Percentiles rank a stretch among this genome's conserved stretches.
phyloP scores from a whole-genome alignment of 768 basidiomycete genomes.

The Lactifluus echinatus region DNA sequence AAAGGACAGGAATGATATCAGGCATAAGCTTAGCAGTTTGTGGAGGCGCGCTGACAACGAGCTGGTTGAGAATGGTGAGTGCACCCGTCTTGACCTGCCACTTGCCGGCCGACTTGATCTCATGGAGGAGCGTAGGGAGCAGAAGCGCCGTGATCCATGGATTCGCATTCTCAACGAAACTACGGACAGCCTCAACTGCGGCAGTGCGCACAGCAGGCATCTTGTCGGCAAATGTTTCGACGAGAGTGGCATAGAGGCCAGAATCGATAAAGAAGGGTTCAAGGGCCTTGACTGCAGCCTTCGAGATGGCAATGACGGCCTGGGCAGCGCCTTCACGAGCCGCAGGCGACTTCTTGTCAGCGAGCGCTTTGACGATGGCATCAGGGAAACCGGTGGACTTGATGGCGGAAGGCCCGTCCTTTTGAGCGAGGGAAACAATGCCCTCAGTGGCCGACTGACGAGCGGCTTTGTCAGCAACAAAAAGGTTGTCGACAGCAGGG shows the following conservation, averaged over 20 bases:
- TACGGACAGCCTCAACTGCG: conserved; percentile 74
- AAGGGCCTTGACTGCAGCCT: conserved; percentile 58
- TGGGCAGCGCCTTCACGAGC: conserved; percentile 83
- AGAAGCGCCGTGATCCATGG: conserved; percentile 80
- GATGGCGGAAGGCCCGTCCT: conserved; percentile 75
- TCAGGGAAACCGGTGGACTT: conserved; percentile 59
- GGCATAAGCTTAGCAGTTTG: conserved; percentile 89
- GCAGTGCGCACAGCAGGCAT: conserved; percentile 79
- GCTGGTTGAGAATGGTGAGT: conserved; percentile 74
- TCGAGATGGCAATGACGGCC: conserved; percentile 56
- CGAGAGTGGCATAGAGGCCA: conserved; percentile 76
- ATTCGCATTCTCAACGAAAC: conserved; percentile 70
- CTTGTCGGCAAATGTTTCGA: conserved; percentile 94
- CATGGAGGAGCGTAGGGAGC: conserved; percentile 81
- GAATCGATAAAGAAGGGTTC: conserved; percentile 85
- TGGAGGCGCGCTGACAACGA: conserved; percentile 70
- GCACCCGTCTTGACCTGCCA: conserved; percentile 95
- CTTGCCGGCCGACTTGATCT: conserved; percentile 93
- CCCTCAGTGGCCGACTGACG: conserved; percentile 63
- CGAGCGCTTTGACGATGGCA: conserved; percentile 73
- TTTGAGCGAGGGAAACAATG: conserved; percentile 69
- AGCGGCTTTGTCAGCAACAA: conserved; percentile 76
- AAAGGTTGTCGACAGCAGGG: conserved; percentile 58
- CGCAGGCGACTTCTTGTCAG: conserved; percentile 92
- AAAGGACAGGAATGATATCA: conserved; percentile 87